Percentiles rank a stretch among this genome's conserved stretches.
phyloP scores from a whole-genome alignment of 2,329 filamentous ascomycete genomes.

The Pestalotiopsis sp. region DNA sequence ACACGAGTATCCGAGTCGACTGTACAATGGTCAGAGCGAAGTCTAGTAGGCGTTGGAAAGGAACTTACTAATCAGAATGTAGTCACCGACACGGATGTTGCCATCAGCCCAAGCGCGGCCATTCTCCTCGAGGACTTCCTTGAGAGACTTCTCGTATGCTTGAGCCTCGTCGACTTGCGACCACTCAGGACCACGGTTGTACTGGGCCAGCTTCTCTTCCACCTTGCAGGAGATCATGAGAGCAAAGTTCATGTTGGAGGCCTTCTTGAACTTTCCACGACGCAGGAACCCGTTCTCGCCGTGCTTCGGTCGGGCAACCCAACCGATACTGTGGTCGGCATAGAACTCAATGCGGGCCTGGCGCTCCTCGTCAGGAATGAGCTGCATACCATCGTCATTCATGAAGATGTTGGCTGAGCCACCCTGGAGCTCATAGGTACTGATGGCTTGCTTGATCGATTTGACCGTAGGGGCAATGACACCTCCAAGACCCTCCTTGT shows the following conservation, averaged over 20 bases:
- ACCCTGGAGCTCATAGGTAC: constrained; percentile 75
- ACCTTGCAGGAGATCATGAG: constrained; percentile 63
- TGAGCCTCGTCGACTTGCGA: constrained; percentile 46
- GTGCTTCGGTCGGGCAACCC: constrained; percentile 67
- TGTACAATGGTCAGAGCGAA: constrained; percentile 15
- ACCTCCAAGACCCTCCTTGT: constrained; percentile 76
- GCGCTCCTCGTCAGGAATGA: constrained; percentile 64
- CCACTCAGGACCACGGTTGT: constrained; percentile 45
- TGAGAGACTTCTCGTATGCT: constrained; percentile 51
- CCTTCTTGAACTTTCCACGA: constrained; percentile 70
- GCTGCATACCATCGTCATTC: constrained; percentile 74
- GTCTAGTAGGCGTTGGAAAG: not conserved
- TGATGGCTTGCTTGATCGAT: constrained; percentile 77
- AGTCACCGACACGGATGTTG: constrained; percentile 62
- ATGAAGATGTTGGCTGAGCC: constrained; percentile 79
- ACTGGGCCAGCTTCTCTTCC: constrained; percentile 56
- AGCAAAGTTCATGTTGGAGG: constrained; percentile 76
- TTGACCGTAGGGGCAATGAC: constrained; percentile 79
- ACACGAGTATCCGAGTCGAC: constrained; percentile 72
- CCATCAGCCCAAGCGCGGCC: constrained; percentile 60
- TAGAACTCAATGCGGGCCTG: constrained; percentile 68
- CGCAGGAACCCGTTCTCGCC: constrained; percentile 61
- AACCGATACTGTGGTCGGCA: constrained; percentile 69
- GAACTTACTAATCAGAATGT: constrained; percentile 58
- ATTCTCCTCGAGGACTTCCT: constrained; percentile 53